Evolutionary conservation across 495 filamentous ascomycete genomes (phyloP), one percentile per base, ranked within the genome.

Genomic region (Tirmania nivea): DNA sequence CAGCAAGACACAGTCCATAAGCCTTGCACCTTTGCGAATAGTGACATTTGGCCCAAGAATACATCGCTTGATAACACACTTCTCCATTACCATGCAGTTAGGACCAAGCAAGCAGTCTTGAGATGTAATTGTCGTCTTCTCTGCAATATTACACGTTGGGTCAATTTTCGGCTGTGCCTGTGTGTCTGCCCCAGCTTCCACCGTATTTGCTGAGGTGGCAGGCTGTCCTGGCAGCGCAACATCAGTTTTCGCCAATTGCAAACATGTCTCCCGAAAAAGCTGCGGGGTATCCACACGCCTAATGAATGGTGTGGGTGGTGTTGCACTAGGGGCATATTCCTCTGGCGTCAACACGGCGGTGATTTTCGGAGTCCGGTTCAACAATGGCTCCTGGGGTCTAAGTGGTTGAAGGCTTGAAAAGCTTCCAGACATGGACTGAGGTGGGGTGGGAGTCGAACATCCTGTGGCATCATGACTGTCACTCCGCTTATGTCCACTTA

Each of bases 1-100:
- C 84, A 97, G 92, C 34, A 97, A 66, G 34, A 96, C 64, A 66
- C 89, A 95, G 52, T 84, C 75, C 39, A 74, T 76, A 51, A 97
- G 63, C 55, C 82, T 77, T n/a, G 79, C 86, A 35, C 84, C 85
- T 56, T 75, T 75, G 53, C 77, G 78, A 56, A 96, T 92, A 52
- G 81, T 76, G 67, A 82, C 87, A 61, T 85, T 85, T 9, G 85
- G 74, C 34, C 90, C 90, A 35, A 97, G 76, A 34, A 94, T 84
- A 53, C 72, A 79, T 64, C 90, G 84, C 63, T 93, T 94, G 66
- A 96, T 82, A n/a, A 82, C 79, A 34, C 74, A 74, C 61, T 83
- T 84, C 56, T 84, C 78, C 56, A 83, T 82, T 2, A 97, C 77
- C 3, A 80, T 86, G 25, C 89, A 84, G 62, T 93, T 94, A 19